phyloP scores from a whole-genome alignment of 768 basidiomycete genomes.

The Suillus subalutaceus region DNA sequence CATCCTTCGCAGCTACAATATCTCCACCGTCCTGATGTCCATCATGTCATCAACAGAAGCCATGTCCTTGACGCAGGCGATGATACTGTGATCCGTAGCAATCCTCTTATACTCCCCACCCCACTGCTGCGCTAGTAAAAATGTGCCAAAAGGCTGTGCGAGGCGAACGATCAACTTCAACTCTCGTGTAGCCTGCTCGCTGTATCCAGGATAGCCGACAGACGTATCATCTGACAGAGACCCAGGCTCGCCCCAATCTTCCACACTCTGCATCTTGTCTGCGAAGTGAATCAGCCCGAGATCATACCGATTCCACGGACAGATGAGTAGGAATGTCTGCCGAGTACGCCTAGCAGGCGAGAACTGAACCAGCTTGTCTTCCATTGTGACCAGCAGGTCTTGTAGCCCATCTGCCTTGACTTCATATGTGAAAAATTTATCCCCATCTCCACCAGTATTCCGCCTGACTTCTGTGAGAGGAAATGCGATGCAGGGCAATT shows the following conservation, averaged over 20 bases:
- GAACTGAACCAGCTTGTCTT: not conserved
- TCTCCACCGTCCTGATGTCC: not conserved
- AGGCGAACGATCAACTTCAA: not conserved
- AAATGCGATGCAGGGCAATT: not conserved
- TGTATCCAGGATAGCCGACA: not conserved
- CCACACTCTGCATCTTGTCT: not conserved
- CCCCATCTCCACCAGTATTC: not conserved
- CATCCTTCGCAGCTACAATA: not conserved
- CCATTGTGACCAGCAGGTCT: not conserved
- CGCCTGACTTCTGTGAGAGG: not conserved
- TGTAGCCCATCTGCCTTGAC: not conserved
- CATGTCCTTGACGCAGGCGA: not conserved
- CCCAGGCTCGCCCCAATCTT: not conserved
- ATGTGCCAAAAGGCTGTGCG: not conserved
- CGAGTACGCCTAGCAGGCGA: not conserved
- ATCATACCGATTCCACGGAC: not conserved
- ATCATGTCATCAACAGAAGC: not conserved
- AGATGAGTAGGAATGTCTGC: not conserved
- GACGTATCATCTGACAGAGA: not conserved
- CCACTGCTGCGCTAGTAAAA: not conserved
- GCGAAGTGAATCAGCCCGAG: not conserved
- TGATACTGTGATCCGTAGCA: not conserved
- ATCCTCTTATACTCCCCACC: not conserved
- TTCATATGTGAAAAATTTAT: not conserved
- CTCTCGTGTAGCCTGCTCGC: not conserved